Percentiles rank a stretch among this genome's conserved stretches.
These are phyloP conservation scores for Colletotrichum melonis DNA, from an alignment of 2,329 filamentous ascomycete genomes.

Conservation along the genomic window DNA sequence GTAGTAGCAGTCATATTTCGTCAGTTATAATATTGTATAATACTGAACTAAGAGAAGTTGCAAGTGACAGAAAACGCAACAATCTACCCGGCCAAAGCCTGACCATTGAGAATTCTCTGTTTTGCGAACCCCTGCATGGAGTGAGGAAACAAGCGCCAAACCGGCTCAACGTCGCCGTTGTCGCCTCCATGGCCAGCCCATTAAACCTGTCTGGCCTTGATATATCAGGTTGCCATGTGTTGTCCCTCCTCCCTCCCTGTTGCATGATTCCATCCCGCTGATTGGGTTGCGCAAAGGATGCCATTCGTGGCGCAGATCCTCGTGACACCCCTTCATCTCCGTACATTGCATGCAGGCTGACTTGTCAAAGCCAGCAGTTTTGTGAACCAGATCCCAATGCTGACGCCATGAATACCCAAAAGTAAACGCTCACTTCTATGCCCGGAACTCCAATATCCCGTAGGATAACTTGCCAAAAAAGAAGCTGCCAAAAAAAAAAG, in stretches of 20 bases:
- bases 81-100: not conserved
- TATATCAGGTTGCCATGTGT: not conserved
- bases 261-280: not conserved
- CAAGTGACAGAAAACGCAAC: constrained; percentile 16
- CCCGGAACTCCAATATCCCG: constrained; percentile 33
- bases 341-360: constrained; percentile 19
- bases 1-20: constrained; percentile 1
- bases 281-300: not conserved
- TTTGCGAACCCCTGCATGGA: constrained; percentile 14
- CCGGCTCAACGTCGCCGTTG: not conserved
- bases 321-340: not conserved
- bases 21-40: constrained; percentile 9
- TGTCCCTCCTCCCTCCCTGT: not conserved
- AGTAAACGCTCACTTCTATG: constrained; percentile 33
- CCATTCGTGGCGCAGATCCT: not conserved
- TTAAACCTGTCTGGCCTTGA: not conserved
- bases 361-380: constrained; percentile 19
- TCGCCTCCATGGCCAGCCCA: not conserved
- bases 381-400: constrained; percentile 27
- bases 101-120: constrained; percentile 10
- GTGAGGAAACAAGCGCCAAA: constrained; percentile 18
- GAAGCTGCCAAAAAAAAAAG: constrained; percentile 16
- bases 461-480: constrained; percentile 23
- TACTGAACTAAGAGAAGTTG: constrained; percentile 6
- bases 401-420: constrained; percentile 28